These are phyloP conservation scores for Syzygium syzygioides DNA, from an alignment of 441 rosid species.

Conservation along the genomic window DNA sequence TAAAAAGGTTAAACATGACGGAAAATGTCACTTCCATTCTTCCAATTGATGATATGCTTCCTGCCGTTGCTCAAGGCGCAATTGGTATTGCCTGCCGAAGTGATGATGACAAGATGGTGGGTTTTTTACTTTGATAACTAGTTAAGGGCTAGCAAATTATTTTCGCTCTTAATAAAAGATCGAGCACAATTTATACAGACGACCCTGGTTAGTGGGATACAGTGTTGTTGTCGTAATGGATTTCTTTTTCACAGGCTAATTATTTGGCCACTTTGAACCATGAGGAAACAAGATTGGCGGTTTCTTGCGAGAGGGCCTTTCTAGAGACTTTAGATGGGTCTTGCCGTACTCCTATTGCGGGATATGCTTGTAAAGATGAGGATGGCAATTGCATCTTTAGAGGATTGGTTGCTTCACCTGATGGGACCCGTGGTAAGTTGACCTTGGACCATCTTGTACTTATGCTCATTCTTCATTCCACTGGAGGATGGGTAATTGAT, in stretches of 20 bases:
- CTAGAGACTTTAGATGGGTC: slow-evolving; percentile 52
- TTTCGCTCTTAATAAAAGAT: neutral
- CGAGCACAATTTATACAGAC: neutral
- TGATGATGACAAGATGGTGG: slow-evolving; percentile 76
- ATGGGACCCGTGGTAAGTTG: slow-evolving; percentile 70
- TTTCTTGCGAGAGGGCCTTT: slow-evolving; percentile 87
- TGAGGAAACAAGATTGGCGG: slow-evolving; percentile 88
- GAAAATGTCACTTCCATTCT: slow-evolving; percentile 75
- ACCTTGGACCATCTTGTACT: neutral
- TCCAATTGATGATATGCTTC: slow-evolving; percentile 90
- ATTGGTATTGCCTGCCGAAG: slow-evolving; percentile 92
- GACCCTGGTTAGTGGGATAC: neutral
- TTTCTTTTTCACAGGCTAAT: slow-evolving; percentile 39
- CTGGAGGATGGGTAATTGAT: neutral
- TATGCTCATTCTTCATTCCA: neutral
- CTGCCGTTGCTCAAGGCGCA: slow-evolving; percentile 99
- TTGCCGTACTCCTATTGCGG: slow-evolving; percentile 98
- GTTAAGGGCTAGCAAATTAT: neutral
- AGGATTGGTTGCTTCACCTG: slow-evolving; percentile 94
- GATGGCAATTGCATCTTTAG: slow-evolving; percentile 76
- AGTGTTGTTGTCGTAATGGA: neutral
- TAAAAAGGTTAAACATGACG: slow-evolving; percentile 85
- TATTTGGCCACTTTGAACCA: slow-evolving; percentile 86
- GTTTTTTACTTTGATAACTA: neutral
- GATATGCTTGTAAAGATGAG: slow-evolving; percentile 67